A percentile compares a stretch with the other conserved stretches of the same genome.
phyloP scores from a whole-genome alignment of 1,284 basidiomycete genomes.

The Polyporus tsugae region DNA sequence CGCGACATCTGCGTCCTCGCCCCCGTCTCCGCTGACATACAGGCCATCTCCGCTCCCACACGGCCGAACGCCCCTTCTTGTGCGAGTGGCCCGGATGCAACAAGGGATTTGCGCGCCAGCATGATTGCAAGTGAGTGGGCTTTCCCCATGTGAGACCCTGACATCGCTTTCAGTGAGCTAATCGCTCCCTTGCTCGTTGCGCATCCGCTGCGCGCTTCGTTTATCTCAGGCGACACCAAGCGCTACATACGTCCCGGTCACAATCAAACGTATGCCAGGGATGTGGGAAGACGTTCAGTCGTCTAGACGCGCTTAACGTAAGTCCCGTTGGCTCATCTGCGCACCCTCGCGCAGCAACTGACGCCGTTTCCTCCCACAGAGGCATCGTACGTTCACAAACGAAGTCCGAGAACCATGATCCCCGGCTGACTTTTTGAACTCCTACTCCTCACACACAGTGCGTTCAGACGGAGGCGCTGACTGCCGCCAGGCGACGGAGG shows the following conservation, averaged over 20 bases:
- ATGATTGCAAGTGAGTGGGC: conserved; percentile 90
- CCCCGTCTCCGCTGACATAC: conserved; percentile 32
- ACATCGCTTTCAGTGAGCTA: conserved; percentile 24
- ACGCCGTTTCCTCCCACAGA: conserved; percentile 37
- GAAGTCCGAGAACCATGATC: conserved; percentile 18
- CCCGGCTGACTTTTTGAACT: conserved; percentile 28
- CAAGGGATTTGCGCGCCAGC: conserved; percentile 93
- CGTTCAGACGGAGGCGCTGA: conserved; percentile 84
- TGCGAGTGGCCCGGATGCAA: conserved; percentile 94
- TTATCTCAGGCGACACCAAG: conserved; percentile 77
- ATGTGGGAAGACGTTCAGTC: conserved; percentile 94
- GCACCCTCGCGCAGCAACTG: conserved; percentile 27
- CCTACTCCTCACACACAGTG: conserved; percentile 51
- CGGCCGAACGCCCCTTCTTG: conserved; percentile 93
- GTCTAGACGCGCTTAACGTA: conserved; percentile 93
- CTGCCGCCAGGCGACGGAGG: conserved; percentile 55
- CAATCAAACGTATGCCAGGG: conserved; percentile 90
- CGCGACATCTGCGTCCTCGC: conserved; percentile 2
- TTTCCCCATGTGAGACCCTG: conserved; percentile 15
- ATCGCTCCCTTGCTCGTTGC: conserved; percentile 15
- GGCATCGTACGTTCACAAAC: conserved; percentile 45
- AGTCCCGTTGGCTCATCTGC: conserved; percentile 45
- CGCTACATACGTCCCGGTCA: conserved; percentile 85
- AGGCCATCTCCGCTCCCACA: conserved; percentile 96
- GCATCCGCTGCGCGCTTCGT: conserved; percentile 21